Percentiles rank a stretch among this genome's conserved stretches.
These are phyloP conservation scores for Capsella rubella DNA, from an alignment of 441 rosid genomes.

Conservation along the genomic window DNA sequence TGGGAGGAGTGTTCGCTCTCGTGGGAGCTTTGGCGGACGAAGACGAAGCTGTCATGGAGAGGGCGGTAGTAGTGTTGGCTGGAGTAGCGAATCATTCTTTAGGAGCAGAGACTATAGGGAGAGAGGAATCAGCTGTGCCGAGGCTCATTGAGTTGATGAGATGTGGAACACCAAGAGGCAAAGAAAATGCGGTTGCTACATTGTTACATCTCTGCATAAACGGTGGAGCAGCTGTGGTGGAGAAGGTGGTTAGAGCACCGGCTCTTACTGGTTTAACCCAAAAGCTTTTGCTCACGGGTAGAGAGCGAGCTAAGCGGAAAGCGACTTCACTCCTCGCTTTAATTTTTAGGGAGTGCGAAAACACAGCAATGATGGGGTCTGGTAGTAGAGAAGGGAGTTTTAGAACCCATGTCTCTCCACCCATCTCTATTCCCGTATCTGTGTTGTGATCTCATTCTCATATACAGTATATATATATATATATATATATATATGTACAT, in stretches of 20 bases:
- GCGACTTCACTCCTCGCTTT: slow-evolving; percentile 79
- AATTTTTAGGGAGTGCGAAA: slow-evolving; percentile 66
- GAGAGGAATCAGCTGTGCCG: slow-evolving; percentile 62
- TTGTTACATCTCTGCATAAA: slow-evolving; percentile 75
- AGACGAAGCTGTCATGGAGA: slow-evolving; percentile 73
- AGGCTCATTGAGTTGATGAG: slow-evolving; percentile 81
- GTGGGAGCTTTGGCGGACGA: slow-evolving; percentile 68
- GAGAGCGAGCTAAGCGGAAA: slow-evolving; percentile 82
- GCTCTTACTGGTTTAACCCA: slow-evolving; percentile 69
- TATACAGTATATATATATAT: neutral
- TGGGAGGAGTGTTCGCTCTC: slow-evolving; percentile 66
- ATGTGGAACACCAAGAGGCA: slow-evolving; percentile 81
- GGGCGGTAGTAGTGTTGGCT: slow-evolving; percentile 71
- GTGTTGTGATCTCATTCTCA: slow-evolving; percentile 51
- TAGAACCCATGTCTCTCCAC: slow-evolving; percentile 57
- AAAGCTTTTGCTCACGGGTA: slow-evolving; percentile 69
- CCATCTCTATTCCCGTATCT: slow-evolving; percentile 70
- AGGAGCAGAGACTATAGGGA: slow-evolving; percentile 71
- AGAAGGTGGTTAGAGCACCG: slow-evolving; percentile 70
- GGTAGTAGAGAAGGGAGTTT: slow-evolving; percentile 56
- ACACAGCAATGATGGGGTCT: slow-evolving; percentile 50
- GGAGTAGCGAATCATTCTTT: slow-evolving; percentile 63
- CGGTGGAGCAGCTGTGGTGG: slow-evolving; percentile 62
- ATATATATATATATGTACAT: neutral
- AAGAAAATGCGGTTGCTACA: slow-evolving; percentile 84